A percentile compares a stretch with the other conserved stretches of the same genome.
Conservation (phyloP, 805 yeast genomes). For the Teunomyces tritomae region DNA sequence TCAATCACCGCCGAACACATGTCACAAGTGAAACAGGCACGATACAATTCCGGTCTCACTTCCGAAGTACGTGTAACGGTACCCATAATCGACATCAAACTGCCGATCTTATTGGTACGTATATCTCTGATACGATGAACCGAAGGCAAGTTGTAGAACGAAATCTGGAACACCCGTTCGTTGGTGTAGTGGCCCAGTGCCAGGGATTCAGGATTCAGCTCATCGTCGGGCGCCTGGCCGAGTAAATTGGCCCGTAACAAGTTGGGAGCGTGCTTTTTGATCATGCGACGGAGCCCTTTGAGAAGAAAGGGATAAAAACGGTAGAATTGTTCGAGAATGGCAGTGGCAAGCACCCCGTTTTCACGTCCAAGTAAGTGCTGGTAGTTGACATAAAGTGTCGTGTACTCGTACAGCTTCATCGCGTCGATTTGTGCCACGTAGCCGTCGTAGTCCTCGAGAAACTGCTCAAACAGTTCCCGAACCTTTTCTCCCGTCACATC, state of each 20-base stretch:
- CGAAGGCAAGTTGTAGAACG: slow-evolving; percentile 82
- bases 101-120: slow-evolving; percentile 84
- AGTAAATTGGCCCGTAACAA: slow-evolving; percentile 47
- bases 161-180: slow-evolving; percentile 83
- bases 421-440: slow-evolving; percentile 80
- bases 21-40: slow-evolving; percentile 86
- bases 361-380: slow-evolving; percentile 72
- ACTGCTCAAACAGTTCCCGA: slow-evolving; percentile 83
- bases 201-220: slow-evolving; percentile 12
- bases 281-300: slow-evolving; percentile 68
- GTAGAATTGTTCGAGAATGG: slow-evolving; percentile 87
- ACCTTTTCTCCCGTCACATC: slow-evolving; percentile 95
- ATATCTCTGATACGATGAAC: slow-evolving; percentile 85
- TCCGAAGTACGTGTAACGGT: slow-evolving; percentile 96
- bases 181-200: slow-evolving; percentile 38
- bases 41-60: slow-evolving; percentile 90
- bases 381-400: slow-evolving; percentile 83
- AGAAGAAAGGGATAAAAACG: slow-evolving; percentile 85
- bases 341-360: slow-evolving; percentile 84
- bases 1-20: slow-evolving; percentile 80
- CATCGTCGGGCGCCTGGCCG: slow-evolving; percentile 36
- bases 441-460: slow-evolving; percentile 65
- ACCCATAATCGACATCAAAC: slow-evolving; percentile 80
- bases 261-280: slow-evolving; percentile 73
- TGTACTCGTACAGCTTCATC: slow-evolving; percentile 71